Conservation (phyloP, 2,329 filamentous ascomycete species). For the Monosporascus sp. region DNA sequence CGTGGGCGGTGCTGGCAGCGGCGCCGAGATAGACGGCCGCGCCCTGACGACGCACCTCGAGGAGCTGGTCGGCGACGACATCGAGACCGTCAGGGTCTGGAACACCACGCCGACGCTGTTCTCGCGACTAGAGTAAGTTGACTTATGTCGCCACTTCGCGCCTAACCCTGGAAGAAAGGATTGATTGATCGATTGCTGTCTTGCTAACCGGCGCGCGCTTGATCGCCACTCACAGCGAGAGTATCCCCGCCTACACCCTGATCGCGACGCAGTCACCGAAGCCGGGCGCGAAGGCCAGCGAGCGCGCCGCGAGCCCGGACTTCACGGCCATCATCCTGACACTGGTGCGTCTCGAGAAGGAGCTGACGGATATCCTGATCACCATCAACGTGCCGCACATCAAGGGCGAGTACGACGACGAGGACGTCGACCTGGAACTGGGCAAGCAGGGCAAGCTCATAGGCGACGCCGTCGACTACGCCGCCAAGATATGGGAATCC, state of each 20-base stretch:
- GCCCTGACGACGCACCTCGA: constrained; percentile 66
- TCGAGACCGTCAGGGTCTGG: constrained; percentile 61
- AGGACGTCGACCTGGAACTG: constrained; percentile 62
- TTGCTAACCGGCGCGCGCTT: constrained; percentile 4
- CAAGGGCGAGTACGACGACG: constrained; percentile 65
- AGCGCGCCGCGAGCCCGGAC: constrained; percentile 35
- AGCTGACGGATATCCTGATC: constrained; percentile 76
- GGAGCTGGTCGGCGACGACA: constrained; percentile 61
- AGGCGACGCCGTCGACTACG: constrained; percentile 63
- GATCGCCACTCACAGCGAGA: constrained; percentile 28
- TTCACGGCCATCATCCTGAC: constrained; percentile 75
- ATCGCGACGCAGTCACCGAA: constrained; percentile 59
- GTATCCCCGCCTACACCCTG: constrained; percentile 61
- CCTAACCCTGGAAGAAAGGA: background rate
- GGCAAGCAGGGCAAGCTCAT: constrained; percentile 64
- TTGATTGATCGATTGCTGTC: background rate
- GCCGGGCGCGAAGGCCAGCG: constrained; percentile 30
- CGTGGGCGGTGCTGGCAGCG: constrained; percentile 51
- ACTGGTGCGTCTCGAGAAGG: constrained; percentile 67
- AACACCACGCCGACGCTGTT: constrained; percentile 58
- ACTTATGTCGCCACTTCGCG: background rate
- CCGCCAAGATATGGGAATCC: constrained; percentile 61
- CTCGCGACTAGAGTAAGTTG: constrained; percentile 45
- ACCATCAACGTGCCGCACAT: constrained; percentile 86
- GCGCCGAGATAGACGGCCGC: constrained; percentile 60